Base-by-base conservation (phyloP, 441 rosid species). In the Dalechampia spathulata region DNA sequence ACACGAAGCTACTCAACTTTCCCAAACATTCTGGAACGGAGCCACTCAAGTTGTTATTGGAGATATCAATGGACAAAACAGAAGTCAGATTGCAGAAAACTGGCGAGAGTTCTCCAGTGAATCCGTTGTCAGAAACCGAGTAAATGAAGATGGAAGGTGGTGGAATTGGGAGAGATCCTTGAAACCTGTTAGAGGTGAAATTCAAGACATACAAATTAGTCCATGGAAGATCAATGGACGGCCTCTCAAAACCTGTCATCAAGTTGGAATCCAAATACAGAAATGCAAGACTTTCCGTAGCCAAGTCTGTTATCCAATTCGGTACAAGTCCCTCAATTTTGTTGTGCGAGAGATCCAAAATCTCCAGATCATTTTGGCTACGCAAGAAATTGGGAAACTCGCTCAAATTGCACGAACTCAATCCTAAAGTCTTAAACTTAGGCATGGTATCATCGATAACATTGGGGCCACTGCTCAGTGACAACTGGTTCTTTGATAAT, bases 121-220 rank as follows among this genome's bases (percentile, higher is more conserved):
- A 41, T 9, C 0, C 17, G 39, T 73, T 73, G 42, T 50, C 5
- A 0, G 64, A 58, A 13, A 65, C 38, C 0, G 5, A 0, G 36
- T 53, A 65, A 20, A 5, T 26, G 9, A 13, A 2, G 19, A 43
- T 52, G 9, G 64, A 41, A 2, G 49, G 58, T 7, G 57, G 60
- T 13, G 77, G 73, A 44, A 51, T 17, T 13, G 66, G 81, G 20
- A 62, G 42, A 0, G 60, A 11, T 6, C 67, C 77, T 48, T 57
- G 46, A 0, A 69, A 38, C 44, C 3, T 19, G 42, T 72, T 74
- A 2, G 0, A 36, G 15, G 52, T 0, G 4, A 66, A 59, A 14
- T 42, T 26, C 16, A 73, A 37, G 8, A 0, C 1, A 11, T 0
- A 0, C 14, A 58, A 48, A 15, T 17, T 17, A 52, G 11, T n/a